Percentiles rank a stretch among this genome's conserved stretches.
These are phyloP conservation scores for Aristolochia fimbriata DNA, from an alignment of 164 flowering plant genomes.

Conservation along the genomic window DNA sequence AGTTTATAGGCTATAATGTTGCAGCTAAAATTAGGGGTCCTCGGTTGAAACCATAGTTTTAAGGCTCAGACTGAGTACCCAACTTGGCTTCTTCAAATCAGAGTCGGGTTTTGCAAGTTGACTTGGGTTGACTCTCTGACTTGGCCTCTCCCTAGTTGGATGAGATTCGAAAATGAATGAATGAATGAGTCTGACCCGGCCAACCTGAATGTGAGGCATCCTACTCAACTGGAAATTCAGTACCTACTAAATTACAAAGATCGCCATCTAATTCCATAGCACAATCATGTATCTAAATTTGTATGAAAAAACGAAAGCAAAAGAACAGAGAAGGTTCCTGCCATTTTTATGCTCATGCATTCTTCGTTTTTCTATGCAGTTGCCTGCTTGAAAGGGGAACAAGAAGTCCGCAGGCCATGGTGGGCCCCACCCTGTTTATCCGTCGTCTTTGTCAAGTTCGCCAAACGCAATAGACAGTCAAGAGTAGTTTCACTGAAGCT, in stretches of 20 bases:
- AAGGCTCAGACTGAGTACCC: too few species aligned
- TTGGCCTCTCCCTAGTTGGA: too few species aligned
- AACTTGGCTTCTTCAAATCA: too few species aligned
- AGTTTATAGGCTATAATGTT: too few species aligned
- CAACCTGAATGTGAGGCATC: not conserved
- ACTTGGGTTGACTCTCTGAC: too few species aligned
- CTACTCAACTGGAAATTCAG: not conserved
- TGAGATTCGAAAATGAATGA: too few species aligned
- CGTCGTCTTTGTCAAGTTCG: slow-evolving; percentile 55
- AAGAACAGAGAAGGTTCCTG: not conserved
- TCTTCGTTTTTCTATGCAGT: slow-evolving; percentile 29
- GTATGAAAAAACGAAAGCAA: not conserved
- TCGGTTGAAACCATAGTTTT: too few species aligned
- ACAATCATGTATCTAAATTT: not conserved
- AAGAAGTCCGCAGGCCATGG: slow-evolving; percentile 92
- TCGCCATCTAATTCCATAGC: not conserved
- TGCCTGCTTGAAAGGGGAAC: slow-evolving; percentile 96
- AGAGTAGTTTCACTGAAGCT: slow-evolving; percentile 92
- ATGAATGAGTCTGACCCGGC: too few species aligned
- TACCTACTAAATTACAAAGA: not conserved
- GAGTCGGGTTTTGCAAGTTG: too few species aligned
- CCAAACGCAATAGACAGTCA: slow-evolving; percentile 84
- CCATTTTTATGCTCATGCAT: not conserved
- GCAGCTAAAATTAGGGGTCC: too few species aligned
- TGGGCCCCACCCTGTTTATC: slow-evolving; percentile 98